phyloP scores from a whole-genome alignment of 2,329 filamentous ascomycete species.

The Penicillium capsulatum region DNA sequence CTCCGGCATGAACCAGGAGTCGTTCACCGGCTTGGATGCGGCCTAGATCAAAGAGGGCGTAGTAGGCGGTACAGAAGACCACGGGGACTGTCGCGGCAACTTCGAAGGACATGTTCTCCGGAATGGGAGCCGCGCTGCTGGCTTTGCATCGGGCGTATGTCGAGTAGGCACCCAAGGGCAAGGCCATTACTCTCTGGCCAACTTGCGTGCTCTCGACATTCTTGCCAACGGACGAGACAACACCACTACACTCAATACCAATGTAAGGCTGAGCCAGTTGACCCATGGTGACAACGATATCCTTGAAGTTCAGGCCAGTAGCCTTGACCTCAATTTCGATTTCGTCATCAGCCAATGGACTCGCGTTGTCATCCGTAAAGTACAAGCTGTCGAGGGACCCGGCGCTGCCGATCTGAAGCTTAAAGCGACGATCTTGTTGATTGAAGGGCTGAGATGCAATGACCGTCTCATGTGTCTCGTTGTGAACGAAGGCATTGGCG shows the following conservation, averaged over 20 bases:
- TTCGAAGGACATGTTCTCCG: constrained; percentile 19
- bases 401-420: constrained; percentile 20
- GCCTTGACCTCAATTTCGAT: constrained; percentile 38
- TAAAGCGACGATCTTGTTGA: constrained; percentile 21
- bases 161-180: constrained; percentile 28
- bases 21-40: constrained; percentile 18
- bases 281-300: constrained; percentile 37
- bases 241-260: constrained; percentile 34
- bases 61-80: constrained; percentile 22
- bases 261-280: constrained; percentile 29
- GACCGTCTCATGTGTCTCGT: constrained; percentile 22
- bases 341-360: constrained; percentile 19
- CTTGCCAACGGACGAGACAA: constrained; percentile 31
- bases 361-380: constrained; percentile 20
- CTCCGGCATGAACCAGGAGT: constrained; percentile 27
- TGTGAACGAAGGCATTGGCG: constrained; percentile 23
- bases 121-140: constrained; percentile 21
- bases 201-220: constrained; percentile 26
- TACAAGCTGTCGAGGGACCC: constrained; percentile 25
- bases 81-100: constrained; percentile 19
- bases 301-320: constrained; percentile 35
- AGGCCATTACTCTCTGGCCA: constrained; percentile 35
- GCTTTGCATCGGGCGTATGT: constrained; percentile 28
- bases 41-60: constrained; percentile 21
- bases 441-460: constrained; percentile 21